A percentile compares a stretch with the other conserved stretches of the same genome.
These are phyloP conservation scores for Eucalyptus marginata DNA, from an alignment of 345 rosid species.

Conservation along the genomic window DNA sequence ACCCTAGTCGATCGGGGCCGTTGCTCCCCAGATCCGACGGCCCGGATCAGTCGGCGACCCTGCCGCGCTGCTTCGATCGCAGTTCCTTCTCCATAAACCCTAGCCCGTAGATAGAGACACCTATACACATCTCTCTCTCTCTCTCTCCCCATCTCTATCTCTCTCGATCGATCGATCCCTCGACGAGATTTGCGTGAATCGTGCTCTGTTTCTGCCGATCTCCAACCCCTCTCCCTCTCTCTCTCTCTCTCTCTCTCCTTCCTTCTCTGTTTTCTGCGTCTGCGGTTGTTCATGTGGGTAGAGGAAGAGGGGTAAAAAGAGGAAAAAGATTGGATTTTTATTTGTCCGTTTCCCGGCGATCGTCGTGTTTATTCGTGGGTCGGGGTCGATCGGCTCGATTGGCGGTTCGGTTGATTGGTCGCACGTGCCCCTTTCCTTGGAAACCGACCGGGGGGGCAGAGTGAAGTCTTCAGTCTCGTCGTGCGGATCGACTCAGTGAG, in stretches of 20 bases:
- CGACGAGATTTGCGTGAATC: constrained; percentile 24
- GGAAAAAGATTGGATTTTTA: neutral
- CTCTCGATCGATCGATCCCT: neutral
- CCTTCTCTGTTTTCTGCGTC: neutral
- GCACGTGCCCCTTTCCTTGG: neutral
- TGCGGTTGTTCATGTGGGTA: neutral
- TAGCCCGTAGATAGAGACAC: constrained; percentile 13
- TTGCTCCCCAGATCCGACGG: constrained; percentile 20
- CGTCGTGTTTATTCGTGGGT: neutral
- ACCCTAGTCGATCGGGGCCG: constrained; percentile 18
- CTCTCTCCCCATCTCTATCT: neutral
- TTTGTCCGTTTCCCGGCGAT: neutral
- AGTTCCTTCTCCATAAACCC: constrained; percentile 44
- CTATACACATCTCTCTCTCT: neutral
- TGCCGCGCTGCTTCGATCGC: neutral
- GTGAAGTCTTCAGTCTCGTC: neutral
- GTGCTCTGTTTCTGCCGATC: neutral
- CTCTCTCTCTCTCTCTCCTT: neutral
- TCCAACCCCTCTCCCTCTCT: neutral
- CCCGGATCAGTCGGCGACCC: neutral
- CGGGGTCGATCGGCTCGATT: neutral
- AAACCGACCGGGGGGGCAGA: neutral
- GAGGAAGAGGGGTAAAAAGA: neutral
- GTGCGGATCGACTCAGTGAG: neutral
- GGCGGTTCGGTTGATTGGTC: neutral